A percentile compares a stretch with the other conserved stretches of the same genome.
phyloP scores from a whole-genome alignment of 2,329 filamentous ascomycete genomes.

The Alternaria infectoria region DNA sequence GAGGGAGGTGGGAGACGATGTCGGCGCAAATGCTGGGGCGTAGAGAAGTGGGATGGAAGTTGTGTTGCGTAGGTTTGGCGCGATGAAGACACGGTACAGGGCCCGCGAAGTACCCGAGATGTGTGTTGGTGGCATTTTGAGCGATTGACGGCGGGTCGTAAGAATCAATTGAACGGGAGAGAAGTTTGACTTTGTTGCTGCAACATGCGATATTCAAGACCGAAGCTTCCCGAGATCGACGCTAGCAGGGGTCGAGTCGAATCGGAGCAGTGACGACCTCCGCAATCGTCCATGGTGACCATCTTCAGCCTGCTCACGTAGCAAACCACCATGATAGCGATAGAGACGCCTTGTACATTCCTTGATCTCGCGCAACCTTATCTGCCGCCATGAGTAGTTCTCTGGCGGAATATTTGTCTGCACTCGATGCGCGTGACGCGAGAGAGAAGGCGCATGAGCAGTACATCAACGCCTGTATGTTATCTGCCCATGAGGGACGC shows the following conservation, averaged over 20 bases:
- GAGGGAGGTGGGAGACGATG: conserved; percentile 10
- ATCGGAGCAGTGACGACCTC: conserved; percentile 26
- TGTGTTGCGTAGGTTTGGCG: conserved; percentile 37
- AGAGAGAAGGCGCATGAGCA: conserved; percentile 69
- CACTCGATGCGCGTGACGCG: conserved; percentile 74
- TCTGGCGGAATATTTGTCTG: conserved; percentile 80
- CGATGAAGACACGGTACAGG: conserved; percentile 54
- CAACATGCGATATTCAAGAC: neutral
- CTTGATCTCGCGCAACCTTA: conserved; percentile 9
- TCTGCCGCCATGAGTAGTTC: conserved; percentile 67
- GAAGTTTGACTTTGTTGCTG: neutral
- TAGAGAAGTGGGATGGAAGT: conserved; percentile 26
- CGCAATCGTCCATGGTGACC: conserved; percentile 12
- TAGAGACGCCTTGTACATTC: neutral
- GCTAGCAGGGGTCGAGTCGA: conserved; percentile 20
- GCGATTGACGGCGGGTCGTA: no score
- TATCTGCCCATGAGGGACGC: neutral
- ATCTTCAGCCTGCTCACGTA: conserved; percentile 21
- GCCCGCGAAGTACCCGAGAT: conserved; percentile 47
- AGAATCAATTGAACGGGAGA: neutral
- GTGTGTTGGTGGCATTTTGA: conserved; percentile 38
- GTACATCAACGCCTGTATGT: conserved; percentile 79
- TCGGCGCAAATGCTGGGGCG: conserved; percentile 23
- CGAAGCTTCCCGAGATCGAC: conserved; percentile 3
- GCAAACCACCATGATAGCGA: conserved; percentile 31